A percentile compares a stretch with the other conserved stretches of the same genome.
These are phyloP conservation scores for Candida nanaspora DNA, from an alignment of 805 yeast species.

Conservation along the genomic window DNA sequence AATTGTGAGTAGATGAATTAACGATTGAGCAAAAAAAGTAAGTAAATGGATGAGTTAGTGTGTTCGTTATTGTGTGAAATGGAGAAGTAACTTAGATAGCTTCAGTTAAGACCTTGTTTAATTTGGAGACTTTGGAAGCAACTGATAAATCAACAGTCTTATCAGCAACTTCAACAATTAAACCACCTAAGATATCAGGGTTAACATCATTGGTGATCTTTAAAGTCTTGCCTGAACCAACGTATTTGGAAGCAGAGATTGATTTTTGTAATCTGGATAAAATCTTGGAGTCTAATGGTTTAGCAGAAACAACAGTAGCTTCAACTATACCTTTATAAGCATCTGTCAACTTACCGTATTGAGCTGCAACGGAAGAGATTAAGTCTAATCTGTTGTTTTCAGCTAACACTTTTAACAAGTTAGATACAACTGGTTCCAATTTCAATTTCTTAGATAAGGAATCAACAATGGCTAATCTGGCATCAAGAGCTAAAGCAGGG, in stretches of 20 bases:
- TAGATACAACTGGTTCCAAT: constrained; percentile 66
- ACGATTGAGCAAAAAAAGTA: too few species aligned
- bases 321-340: constrained; percentile 90
- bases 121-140: constrained; percentile 74
- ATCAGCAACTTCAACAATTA: constrained; percentile 93
- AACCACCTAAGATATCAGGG: constrained; percentile 92
- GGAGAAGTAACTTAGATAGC: constrained; percentile 49
- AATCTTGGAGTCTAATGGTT: constrained; percentile 74
- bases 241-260: constrained; percentile 68
- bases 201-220: constrained; percentile 76
- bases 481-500: constrained; percentile 76
- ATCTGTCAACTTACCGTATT: constrained; percentile 72
- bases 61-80: neutral
- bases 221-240: constrained; percentile 81
- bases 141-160: constrained; percentile 92
- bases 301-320: constrained; percentile 86
- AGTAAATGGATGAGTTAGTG: neutral
- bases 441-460: constrained; percentile 40
- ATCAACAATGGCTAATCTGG: constrained; percentile 65
- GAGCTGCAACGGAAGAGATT: constrained; percentile 55
- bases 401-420: constrained; percentile 79
- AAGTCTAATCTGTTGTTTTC: constrained; percentile 89
- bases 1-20: too few species aligned
- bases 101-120: constrained; percentile 84
- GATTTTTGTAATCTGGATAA: constrained; percentile 74